Evolutionary conservation across 176 grass and related monocot genomes (phyloP).

Genomic region (Dendrocalamus sinicus): DNA sequence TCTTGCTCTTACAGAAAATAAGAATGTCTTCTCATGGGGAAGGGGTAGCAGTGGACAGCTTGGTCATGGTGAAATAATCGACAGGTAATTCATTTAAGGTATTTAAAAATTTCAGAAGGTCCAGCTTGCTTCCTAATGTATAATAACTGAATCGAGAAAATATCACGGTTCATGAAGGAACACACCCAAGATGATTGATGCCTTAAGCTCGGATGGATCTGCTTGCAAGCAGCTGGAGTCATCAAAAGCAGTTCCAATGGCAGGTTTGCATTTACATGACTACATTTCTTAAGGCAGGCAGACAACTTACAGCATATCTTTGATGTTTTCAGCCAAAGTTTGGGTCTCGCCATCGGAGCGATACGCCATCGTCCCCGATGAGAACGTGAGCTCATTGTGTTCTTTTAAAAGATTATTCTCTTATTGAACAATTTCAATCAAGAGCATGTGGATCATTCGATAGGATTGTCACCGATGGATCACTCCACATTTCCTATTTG

Average conservation of each 20-base stretch:
- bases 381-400: conserved; percentile 60
- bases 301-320: background rate
- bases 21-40: conserved; percentile 83
- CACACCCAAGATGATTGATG: conserved; percentile 72
- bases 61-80: conserved; percentile 78
- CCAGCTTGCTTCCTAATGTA: background rate
- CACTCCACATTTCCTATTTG: conserved; percentile 15
- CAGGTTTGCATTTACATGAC: conserved; percentile 48
- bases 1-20: conserved; percentile 67
- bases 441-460: background rate
- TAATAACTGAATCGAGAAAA: background rate
- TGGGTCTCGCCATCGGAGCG: conserved; percentile 71
- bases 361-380: conserved; percentile 78
- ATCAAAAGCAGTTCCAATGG: conserved; percentile 52
- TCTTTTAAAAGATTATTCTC: background rate
- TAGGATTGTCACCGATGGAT: conserved; percentile 19
- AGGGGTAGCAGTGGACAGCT: conserved; percentile 81
- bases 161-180: conserved; percentile 39
- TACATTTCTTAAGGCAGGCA: background rate
- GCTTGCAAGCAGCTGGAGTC: conserved; percentile 69
- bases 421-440: background rate
- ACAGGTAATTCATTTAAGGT: conserved; percentile 48
- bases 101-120: background rate
- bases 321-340: conserved; percentile 58
- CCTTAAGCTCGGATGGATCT: conserved; percentile 66